Percentiles rank a stretch among this genome's conserved stretches.
These are phyloP conservation scores for Phytophthora aleatoria DNA, from an alignment of 352 stramenopile species.

Conservation along the genomic window DNA sequence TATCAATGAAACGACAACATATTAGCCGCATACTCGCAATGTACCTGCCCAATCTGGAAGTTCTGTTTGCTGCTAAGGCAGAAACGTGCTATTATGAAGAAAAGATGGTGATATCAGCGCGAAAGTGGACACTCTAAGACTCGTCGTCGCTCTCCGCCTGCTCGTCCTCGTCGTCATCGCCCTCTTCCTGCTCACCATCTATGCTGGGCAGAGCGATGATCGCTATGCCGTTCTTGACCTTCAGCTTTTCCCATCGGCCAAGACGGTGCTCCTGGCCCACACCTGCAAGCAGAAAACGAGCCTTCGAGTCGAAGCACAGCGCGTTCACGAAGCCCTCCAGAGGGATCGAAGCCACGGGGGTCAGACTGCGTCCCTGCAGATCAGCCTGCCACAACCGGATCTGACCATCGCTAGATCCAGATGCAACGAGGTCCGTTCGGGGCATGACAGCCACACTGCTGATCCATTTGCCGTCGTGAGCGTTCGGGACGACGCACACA, in stretches of 20 bases:
- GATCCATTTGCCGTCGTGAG: slow-evolving; percentile 94
- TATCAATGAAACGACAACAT: slow-evolving; percentile 24
- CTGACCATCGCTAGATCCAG: slow-evolving; percentile 90
- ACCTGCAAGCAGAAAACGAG: slow-evolving; percentile 89
- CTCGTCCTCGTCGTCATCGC: slow-evolving; percentile 41
- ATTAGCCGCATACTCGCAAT: slow-evolving; percentile 12
- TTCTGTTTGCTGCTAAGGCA: slow-evolving; percentile 11
- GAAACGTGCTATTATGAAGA: slow-evolving; percentile 32
- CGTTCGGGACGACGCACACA: slow-evolving; percentile 74
- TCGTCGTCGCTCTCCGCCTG: slow-evolving; percentile 36
- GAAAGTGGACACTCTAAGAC: slow-evolving; percentile 24
- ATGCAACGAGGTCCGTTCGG: slow-evolving; percentile 91
- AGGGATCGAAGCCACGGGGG: slow-evolving; percentile 72
- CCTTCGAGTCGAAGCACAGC: slow-evolving; percentile 77
- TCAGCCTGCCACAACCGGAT: slow-evolving; percentile 93
- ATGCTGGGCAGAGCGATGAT: slow-evolving; percentile 87
- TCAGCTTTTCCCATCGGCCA: slow-evolving; percentile 91
- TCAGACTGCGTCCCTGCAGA: slow-evolving; percentile 66
- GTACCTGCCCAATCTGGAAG: not conserved
- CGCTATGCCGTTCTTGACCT: slow-evolving; percentile 90
- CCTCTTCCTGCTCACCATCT: slow-evolving; percentile 36
- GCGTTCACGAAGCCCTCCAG: slow-evolving; percentile 76
- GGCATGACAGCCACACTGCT: slow-evolving; percentile 89
- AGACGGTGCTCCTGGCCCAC: slow-evolving; percentile 93
- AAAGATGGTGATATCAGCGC: slow-evolving; percentile 12